These are phyloP conservation scores for Graphilbum ipis-grandicollis DNA, from an alignment of 2,329 filamentous ascomycete genomes.

Conservation along the genomic window DNA sequence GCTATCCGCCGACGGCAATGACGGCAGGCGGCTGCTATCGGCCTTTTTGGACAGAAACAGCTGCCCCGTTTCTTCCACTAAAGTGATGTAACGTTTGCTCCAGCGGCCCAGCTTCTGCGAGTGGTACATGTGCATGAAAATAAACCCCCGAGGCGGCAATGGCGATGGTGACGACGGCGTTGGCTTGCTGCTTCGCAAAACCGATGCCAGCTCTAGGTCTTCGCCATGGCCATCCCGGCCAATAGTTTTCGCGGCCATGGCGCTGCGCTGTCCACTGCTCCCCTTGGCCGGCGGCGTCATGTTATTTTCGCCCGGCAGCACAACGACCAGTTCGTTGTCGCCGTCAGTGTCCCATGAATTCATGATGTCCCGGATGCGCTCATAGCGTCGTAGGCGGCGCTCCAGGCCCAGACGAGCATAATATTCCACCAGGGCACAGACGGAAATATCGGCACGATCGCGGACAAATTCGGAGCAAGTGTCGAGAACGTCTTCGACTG, in stretches of 20 bases:
- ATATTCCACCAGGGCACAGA: slow-evolving; percentile 59
- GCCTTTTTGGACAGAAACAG: slow-evolving; percentile 52
- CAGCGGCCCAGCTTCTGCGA: slow-evolving; percentile 72
- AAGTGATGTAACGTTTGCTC: slow-evolving; percentile 67
- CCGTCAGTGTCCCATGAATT: slow-evolving; percentile 81
- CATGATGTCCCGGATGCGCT: slow-evolving; percentile 71
- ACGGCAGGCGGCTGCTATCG: slow-evolving; percentile 25
- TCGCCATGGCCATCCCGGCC: slow-evolving; percentile 15
- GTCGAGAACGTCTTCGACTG: slow-evolving; percentile 52
- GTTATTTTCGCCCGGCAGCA: not conserved
- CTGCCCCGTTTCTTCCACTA: slow-evolving; percentile 55
- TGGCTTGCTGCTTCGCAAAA: slow-evolving; percentile 34
- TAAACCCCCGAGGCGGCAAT: slow-evolving; percentile 47
- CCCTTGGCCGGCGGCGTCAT: not conserved
- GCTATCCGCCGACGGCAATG: slow-evolving; percentile 10
- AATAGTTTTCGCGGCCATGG: not conserved
- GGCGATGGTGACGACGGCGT: too few species aligned
- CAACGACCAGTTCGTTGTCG: slow-evolving; percentile 56
- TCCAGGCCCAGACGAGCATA: slow-evolving; percentile 64
- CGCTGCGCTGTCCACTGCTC: not conserved
- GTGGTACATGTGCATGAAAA: slow-evolving; percentile 54
- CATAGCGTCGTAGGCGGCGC: slow-evolving; percentile 68
- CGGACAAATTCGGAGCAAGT: slow-evolving; percentile 45
- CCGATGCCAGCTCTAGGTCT: slow-evolving; percentile 48
- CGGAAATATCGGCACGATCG: slow-evolving; percentile 41